Evolutionary conservation across 192 early-diverging fungal species (phyloP).

Genomic region (Coemansia sp.): DNA sequence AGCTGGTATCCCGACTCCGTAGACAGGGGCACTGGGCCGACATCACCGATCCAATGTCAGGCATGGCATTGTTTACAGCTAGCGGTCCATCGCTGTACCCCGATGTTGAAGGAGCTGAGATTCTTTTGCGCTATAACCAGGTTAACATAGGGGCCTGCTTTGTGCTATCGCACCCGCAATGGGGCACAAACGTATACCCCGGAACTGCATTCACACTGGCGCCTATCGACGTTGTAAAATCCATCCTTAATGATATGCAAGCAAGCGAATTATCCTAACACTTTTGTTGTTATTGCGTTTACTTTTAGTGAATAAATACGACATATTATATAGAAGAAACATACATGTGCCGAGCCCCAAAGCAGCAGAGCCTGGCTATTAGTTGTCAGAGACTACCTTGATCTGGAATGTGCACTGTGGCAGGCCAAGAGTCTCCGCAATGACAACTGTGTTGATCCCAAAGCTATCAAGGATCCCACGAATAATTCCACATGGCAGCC

Average conservation of each 20-base stretch:
- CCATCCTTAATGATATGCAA: constrained; percentile 30
- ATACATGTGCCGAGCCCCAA: no score
- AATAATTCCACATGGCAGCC: constrained; percentile 96
- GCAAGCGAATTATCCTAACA: not conserved
- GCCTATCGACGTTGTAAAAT: constrained; percentile 56
- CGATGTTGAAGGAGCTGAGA: constrained; percentile 80
- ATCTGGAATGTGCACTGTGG: constrained; percentile 75
- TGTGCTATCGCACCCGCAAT: constrained; percentile 81
- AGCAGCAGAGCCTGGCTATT: not conserved
- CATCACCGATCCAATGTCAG: constrained; percentile 88
- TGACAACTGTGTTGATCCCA: constrained; percentile 81
- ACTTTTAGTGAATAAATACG: not conserved
- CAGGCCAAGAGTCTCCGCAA: constrained; percentile 80
- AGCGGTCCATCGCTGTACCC: constrained; percentile 81
- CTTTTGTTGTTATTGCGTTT: no score
- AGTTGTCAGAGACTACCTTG: constrained; percentile 42
- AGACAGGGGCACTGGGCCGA: constrained; percentile 80
- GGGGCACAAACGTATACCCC: constrained; percentile 90
- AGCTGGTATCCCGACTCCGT: constrained; percentile 58
- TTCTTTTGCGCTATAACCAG: constrained; percentile 73
- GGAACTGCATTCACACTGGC: constrained; percentile 83
- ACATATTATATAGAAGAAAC: no score
- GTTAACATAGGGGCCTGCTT: constrained; percentile 82
- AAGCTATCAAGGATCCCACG: constrained; percentile 90
- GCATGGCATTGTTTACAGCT: constrained; percentile 63